Base-by-base conservation (phyloP, 192 early-diverging fungal species). In the Gigaspora rosea region DNA sequence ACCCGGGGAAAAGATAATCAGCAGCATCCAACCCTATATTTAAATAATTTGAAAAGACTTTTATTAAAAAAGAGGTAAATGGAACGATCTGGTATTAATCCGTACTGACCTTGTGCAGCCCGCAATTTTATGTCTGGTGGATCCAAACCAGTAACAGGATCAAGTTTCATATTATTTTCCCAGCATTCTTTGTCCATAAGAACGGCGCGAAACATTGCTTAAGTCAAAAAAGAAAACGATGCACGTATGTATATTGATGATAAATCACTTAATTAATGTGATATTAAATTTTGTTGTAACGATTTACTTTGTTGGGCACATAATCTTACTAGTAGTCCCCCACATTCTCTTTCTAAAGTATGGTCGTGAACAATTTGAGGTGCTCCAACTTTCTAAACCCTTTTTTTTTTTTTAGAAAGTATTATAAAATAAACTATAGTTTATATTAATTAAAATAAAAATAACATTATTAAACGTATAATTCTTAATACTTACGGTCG, bases 341-440 rank as follows among this genome's bases (percentile, higher is more conserved):
- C 92, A 95, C 87, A 97, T 88, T 63, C 94, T 82, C 80, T 94
- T 93, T 75, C 95, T 86, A 81, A 95, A 96, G 74, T 94, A 96
- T 68, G 90, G 91, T 76, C 86, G 80, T 47, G 92, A 94, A 72
- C 94, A 95, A 72, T 87, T 87, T 8, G 84, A 79, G 7, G 91
- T 92, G 54, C 91, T 92, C 95, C 95, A 97, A 72, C 92, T 94
- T 82, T 96, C 95, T 27, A 97, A 83, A 1, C 92, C 75, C 75
- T 76, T 76, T 16, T 13, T 50, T n/a, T n/a, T n/a, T n/a, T n/a
- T n/a, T n/a, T n/a, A n/a, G 18, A 41, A 65, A 13, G 22, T 22
- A 62, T 22, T 62, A 13, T 35, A 41, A 41, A 65, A 16, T 36
- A 36, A 64, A 64, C 5, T 35, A 64, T 1, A 36, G 20, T 10